These are phyloP conservation scores for Hyaloscypha hepaticicola DNA, from an alignment of 495 filamentous ascomycete genomes.

Conservation along the genomic window DNA sequence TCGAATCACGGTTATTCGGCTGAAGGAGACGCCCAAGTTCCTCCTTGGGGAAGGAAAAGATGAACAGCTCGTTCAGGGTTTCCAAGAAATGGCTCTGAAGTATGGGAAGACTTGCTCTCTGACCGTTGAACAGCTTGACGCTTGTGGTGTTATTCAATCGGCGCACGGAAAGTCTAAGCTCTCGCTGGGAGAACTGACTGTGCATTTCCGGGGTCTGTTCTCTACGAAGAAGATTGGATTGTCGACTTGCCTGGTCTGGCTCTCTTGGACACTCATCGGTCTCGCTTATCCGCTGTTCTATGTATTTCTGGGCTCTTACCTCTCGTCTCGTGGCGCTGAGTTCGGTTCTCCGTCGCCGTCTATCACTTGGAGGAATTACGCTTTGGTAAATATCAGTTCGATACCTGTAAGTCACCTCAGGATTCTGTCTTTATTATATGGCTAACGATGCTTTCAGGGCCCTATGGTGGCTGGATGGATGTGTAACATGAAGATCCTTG, in stretches of 20 bases:
- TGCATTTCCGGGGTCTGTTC: conserved; percentile 65
- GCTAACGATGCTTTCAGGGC: conserved; percentile 36
- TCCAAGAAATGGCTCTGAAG: conserved; percentile 59
- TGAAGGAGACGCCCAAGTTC: conserved; percentile 73
- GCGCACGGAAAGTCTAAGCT: conserved; percentile 43
- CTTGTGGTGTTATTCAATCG: conserved; percentile 44
- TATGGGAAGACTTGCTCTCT: conserved; percentile 63
- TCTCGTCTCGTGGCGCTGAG: conserved; percentile 45
- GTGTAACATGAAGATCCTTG: conserved; percentile 56
- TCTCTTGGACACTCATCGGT: conserved; percentile 69
- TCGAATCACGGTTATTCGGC: conserved; percentile 64
- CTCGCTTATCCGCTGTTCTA: conserved; percentile 70
- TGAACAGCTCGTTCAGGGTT: conserved; percentile 55
- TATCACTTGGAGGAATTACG: conserved; percentile 70
- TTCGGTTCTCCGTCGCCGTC: conserved; percentile 47
- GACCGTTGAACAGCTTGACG: conserved; percentile 58
- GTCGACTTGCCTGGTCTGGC: conserved; percentile 64
- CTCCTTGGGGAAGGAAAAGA: conserved; percentile 65
- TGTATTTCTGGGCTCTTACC: conserved; percentile 59
- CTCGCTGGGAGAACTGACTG: conserved; percentile 47
- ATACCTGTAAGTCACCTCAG: conserved; percentile 43
- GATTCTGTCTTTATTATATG: background rate
- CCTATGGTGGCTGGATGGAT: conserved; percentile 65
- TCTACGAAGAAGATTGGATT: conserved; percentile 57
- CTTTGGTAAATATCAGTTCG: conserved; percentile 60